Conservation (phyloP, 805 yeast genomes). For the Yamadazyma kitorensis region DNA sequence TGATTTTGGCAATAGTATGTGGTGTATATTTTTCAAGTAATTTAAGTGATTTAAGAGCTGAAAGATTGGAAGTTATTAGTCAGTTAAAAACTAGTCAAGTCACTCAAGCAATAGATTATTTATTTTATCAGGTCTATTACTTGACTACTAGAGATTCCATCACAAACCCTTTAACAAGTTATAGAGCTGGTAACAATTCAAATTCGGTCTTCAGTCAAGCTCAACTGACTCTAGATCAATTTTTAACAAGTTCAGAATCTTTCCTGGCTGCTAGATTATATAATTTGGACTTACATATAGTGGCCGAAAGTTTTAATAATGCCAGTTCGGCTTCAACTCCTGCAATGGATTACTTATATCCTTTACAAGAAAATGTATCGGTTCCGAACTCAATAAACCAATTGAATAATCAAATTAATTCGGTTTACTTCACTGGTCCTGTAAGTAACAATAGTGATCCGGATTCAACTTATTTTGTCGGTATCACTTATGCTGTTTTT, state of each 20-base stretch:
- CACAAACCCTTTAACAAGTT: constrained; percentile 56
- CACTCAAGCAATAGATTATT: constrained; percentile 59
- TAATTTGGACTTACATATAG: constrained; percentile 52
- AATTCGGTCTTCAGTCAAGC: constrained; percentile 43
- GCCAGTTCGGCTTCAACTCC: constrained; percentile 23
- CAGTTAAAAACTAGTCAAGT: constrained; percentile 79
- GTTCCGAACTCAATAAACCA: constrained; percentile 48
- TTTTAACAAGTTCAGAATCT: constrained; percentile 59
- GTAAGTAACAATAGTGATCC: constrained; percentile 33
- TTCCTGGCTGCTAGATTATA: constrained; percentile 67
- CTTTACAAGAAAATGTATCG: constrained; percentile 45
- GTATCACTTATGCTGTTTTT: constrained; percentile 74
- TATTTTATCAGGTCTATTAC: constrained; percentile 68
- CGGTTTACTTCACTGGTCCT: constrained; percentile 62
- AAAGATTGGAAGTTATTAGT: constrained; percentile 72
- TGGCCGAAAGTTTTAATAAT: constrained; percentile 37
- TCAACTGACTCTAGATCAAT: constrained; percentile 48
- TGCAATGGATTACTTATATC: constrained; percentile 41
- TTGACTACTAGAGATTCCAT: constrained; percentile 60
- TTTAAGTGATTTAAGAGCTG: constrained; percentile 60
- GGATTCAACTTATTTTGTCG: constrained; percentile 51
- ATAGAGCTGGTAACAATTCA: constrained; percentile 72
- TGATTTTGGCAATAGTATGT: constrained; percentile 70
- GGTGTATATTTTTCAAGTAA: constrained; percentile 68
- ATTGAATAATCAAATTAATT: constrained; percentile 14